Conservation (phyloP, 2,329 filamentous ascomycete species). For the Trichoderma afroharzianum region DNA sequence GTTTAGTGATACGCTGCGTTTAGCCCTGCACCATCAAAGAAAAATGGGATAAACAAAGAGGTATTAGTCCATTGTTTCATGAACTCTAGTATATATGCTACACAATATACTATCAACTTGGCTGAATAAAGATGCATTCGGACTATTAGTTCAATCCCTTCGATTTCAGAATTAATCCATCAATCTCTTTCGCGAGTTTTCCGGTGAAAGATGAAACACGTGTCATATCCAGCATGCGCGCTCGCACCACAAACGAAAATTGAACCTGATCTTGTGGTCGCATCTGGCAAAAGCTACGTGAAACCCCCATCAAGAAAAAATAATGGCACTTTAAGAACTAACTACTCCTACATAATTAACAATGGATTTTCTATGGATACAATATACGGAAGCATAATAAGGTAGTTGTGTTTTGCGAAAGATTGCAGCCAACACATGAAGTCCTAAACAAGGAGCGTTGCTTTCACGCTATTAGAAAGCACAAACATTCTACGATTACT, state of each 20-base stretch:
- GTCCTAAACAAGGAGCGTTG: background rate
- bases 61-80: no score
- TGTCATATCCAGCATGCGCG: background rate
- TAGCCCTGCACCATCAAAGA: background rate
- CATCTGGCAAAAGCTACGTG: background rate
- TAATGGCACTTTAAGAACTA: background rate
- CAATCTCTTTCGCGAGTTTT: no score
- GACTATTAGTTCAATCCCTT: background rate
- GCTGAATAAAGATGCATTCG: background rate
- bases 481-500: background rate
- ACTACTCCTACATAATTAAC: accelerated
- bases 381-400: background rate
- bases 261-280: background rate
- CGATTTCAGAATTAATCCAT: accelerated
- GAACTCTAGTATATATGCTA: background rate
- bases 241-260: background rate
- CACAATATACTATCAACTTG: background rate
- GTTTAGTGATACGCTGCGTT: background rate
- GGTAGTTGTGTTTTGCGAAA: background rate
- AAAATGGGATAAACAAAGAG: background rate
- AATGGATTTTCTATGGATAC: background rate
- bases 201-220: accelerated
- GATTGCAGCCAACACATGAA: background rate
- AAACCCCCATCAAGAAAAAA: background rate
- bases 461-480: background rate